A percentile compares a stretch with the other conserved stretches of the same genome.
These are phyloP conservation scores for Dicorynia guianensis DNA, from an alignment of 306 rosid genomes.

Conservation along the genomic window DNA sequence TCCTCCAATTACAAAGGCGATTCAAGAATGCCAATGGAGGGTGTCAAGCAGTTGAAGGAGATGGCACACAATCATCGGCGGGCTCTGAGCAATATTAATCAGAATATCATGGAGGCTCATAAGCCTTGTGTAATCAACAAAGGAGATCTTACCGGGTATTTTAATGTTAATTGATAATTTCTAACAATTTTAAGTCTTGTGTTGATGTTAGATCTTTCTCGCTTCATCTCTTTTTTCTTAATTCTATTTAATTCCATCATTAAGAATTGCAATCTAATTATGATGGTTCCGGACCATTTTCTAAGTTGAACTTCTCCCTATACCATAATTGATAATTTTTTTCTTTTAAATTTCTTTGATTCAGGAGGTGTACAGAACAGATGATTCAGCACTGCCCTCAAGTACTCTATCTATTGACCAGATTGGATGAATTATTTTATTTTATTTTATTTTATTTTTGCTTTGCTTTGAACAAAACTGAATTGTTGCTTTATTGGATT, in stretches of 20 bases:
- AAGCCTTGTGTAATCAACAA: constrained; percentile 32
- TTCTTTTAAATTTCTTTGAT: constrained; percentile 29
- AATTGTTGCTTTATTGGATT: neutral
- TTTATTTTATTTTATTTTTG: neutral
- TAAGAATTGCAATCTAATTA: neutral
- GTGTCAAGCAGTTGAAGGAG: constrained; percentile 44
- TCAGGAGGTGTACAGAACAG: constrained; percentile 44
- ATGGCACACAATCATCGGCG: constrained; percentile 48
- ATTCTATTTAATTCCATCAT: neutral
- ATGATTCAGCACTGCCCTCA: constrained; percentile 37
- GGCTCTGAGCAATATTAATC: constrained; percentile 55
- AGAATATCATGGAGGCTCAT: constrained; percentile 45
- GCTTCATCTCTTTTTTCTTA: neutral
- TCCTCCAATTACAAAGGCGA: constrained; percentile 41
- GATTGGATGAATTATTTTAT: neutral
- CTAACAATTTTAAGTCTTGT: constrained; percentile 7
- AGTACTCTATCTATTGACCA: constrained; percentile 41
- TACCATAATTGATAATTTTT: neutral
- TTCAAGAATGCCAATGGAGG: constrained; percentile 47
- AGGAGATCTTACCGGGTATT: constrained; percentile 47
- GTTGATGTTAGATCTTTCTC: neutral
- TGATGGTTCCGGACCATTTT: constrained; percentile 29
- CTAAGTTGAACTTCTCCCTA: constrained; percentile 24
- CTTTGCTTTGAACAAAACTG: constrained; percentile 6
- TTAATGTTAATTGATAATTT: neutral